A percentile compares a stretch with the other conserved stretches of the same genome.
These are phyloP conservation scores for Fomitopsis palustris DNA, from an alignment of 1,284 basidiomycete genomes.

Conservation along the genomic window DNA sequence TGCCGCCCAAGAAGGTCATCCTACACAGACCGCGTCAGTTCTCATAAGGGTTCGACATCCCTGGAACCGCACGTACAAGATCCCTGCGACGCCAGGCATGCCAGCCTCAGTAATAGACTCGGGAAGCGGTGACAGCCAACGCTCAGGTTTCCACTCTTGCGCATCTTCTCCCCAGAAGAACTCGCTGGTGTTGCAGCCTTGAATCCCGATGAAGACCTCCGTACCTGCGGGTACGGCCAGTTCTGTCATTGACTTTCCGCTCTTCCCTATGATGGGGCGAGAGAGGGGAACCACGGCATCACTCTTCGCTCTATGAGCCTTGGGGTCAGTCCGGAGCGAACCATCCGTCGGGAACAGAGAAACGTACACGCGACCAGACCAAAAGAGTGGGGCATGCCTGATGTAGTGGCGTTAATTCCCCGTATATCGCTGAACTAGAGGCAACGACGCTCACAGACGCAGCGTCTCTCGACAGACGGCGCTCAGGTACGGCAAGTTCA, in stretches of 20 bases:
- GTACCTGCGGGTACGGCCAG: slow-evolving; percentile 44
- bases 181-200: slow-evolving; percentile 40
- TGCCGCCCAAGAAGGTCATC: slow-evolving; percentile 32
- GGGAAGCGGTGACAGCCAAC: slow-evolving; percentile 24
- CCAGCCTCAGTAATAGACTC: slow-evolving; percentile 11
- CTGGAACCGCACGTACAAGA: slow-evolving; percentile 16
- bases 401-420: too few relatives aligned
- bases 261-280: slow-evolving; percentile 14
- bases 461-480: slow-evolving; percentile 18
- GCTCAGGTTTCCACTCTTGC: slow-evolving; percentile 40
- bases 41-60: not conserved
- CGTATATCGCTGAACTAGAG: too few relatives aligned
- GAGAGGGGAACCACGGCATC: slow-evolving; percentile 20
- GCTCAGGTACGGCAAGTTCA: slow-evolving; percentile 16
- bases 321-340: too few relatives aligned
- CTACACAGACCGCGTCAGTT: slow-evolving; percentile 10
- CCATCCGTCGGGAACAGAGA: too few relatives aligned
- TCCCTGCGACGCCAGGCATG: slow-evolving; percentile 23
- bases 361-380: too few relatives aligned
- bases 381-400: too few relatives aligned
- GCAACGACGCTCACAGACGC: too few relatives aligned
- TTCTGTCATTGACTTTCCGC: slow-evolving; percentile 32
- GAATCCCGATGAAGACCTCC: slow-evolving; percentile 41
- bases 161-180: slow-evolving; percentile 56
- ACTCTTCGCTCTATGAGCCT: slow-evolving; percentile 12